Base-by-base conservation (phyloP, 352 stramenopile species). In the Globisporangium irregulare region DNA sequence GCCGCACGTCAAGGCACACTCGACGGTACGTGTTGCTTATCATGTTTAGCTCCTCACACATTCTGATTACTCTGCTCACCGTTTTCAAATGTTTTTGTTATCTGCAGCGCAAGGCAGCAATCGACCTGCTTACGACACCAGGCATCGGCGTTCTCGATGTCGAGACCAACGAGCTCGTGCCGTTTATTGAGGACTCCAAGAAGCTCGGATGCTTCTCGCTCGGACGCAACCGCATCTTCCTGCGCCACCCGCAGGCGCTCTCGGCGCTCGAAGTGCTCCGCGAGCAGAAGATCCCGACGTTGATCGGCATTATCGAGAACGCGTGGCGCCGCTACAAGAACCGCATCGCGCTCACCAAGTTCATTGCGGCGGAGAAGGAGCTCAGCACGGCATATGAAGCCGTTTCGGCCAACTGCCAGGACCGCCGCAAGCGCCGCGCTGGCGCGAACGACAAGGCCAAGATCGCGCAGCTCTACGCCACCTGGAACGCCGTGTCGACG, bases 211-310 rank as follows among this genome's bases (percentile, higher is more conserved):
- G 83, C 73, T 94, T 89, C 62, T 89, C 84, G 29, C 77, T 97
- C 43, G 92, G 92, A 18, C 85, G 84, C 53, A 96, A 93, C 72
- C 94, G 94, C 73, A 83, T 98, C 59, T 98, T 97, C 71, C 74
- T 98, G 70, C 92, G 91, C 61, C 84, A 95, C 62, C 91, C 91
- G 14, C 84, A 96, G 63, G 92, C 91, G 12, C 73, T 97, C 18
- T 97, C 91, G n/a, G 83, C 86, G 29, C 72, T 97, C 5, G 90
- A 97, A 69, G 79, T 93, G 24, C 54, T 91, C 43, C 84, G 90
- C 34, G 85, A 95, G 65, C 71, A 87, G 58, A 87, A 90, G 36
- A 90, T 97, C 56, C 82, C 84, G 0, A 72, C 73, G 15, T 89
- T 95, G 46, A 87, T 93, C 50, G 89, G 87, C 68, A 91, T 95